Conservation (phyloP, 768 basidiomycete species). For the Chalciporus chontae region DNA sequence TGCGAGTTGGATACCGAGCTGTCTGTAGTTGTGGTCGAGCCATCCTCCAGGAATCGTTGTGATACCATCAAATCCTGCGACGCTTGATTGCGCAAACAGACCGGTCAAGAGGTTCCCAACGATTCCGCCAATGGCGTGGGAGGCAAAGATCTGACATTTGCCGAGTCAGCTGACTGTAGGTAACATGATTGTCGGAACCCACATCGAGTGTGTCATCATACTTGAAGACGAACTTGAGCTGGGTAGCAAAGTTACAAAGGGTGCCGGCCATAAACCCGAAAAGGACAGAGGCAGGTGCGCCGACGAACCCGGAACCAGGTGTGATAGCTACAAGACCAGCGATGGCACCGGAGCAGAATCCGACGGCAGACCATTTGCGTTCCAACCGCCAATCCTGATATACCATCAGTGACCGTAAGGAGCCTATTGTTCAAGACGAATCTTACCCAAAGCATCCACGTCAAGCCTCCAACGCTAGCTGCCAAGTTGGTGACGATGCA, state of each 20-base stretch:
- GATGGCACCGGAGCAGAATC: conserved; percentile 95
- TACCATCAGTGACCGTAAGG: background rate
- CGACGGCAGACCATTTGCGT: conserved; percentile 89
- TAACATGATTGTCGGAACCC: conserved; percentile 18
- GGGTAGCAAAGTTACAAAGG: conserved; percentile 91
- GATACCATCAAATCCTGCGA: conserved; percentile 78
- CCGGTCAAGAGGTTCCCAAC: conserved; percentile 83
- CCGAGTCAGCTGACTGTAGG: background rate
- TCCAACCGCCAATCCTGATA: conserved; percentile 84
- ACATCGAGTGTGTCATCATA: conserved; percentile 85
- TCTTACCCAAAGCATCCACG: conserved; percentile 87
- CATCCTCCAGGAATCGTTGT: conserved; percentile 75
- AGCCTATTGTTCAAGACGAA: background rate
- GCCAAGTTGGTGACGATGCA: conserved; percentile 94
- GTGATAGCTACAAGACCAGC: conserved; percentile 88
- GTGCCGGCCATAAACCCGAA: conserved; percentile 86
- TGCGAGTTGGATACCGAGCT: conserved; percentile 84
- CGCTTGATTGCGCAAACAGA: conserved; percentile 77
- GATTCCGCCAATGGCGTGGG: conserved; percentile 74
- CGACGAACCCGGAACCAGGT: conserved; percentile 80
- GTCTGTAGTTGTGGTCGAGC: conserved; percentile 78
- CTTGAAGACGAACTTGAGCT: conserved; percentile 78
- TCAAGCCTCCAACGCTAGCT: conserved; percentile 81
- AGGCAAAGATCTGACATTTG: conserved; percentile 74
- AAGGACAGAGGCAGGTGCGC: conserved; percentile 75